Evolutionary conservation across 2,329 filamentous ascomycete species (phyloP).

Genomic region (Xylariaceae sp.): DNA sequence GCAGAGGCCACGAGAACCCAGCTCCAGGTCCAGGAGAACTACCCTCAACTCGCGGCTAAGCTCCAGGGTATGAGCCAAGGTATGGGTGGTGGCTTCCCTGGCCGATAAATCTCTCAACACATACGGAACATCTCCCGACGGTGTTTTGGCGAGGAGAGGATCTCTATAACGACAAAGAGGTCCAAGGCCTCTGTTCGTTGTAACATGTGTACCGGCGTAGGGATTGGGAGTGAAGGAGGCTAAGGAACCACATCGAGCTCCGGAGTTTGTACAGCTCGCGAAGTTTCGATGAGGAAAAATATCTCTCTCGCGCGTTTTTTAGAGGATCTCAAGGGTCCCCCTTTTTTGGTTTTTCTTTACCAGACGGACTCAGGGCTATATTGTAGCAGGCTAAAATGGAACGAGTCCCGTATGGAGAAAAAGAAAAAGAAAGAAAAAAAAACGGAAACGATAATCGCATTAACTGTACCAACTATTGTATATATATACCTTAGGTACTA

Average conservation of each 20-base stretch:
- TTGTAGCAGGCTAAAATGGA: conserved; percentile 4
- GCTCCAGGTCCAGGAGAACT: conserved; percentile 84
- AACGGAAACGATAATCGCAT: conserved; percentile 4
- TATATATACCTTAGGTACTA: conserved; percentile 11
- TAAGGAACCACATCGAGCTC: background rate
- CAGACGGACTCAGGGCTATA: background rate
- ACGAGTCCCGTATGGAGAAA: conserved; percentile 2
- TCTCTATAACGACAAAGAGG: background rate
- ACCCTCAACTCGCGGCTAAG: conserved; percentile 71
- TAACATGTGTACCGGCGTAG: conserved; percentile 6
- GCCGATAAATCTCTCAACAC: conserved; percentile 17
- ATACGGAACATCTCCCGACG: no score
- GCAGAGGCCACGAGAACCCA: conserved; percentile 96
- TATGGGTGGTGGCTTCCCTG: conserved; percentile 26
- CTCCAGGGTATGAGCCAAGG: conserved; percentile 51
- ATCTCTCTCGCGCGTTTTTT: background rate
- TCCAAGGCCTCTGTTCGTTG: background rate
- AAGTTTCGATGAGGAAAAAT: background rate
- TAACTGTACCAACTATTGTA: conserved; percentile 15
- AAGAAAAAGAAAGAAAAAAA: no score
- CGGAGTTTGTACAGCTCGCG: conserved; percentile 3
- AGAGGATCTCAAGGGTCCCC: background rate
- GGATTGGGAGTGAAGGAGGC: background rate
- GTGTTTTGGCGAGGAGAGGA: background rate
- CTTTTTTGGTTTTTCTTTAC: background rate